Base-by-base conservation (phyloP, 768 basidiomycete species). In the Wakefieldia striispora region DNA sequence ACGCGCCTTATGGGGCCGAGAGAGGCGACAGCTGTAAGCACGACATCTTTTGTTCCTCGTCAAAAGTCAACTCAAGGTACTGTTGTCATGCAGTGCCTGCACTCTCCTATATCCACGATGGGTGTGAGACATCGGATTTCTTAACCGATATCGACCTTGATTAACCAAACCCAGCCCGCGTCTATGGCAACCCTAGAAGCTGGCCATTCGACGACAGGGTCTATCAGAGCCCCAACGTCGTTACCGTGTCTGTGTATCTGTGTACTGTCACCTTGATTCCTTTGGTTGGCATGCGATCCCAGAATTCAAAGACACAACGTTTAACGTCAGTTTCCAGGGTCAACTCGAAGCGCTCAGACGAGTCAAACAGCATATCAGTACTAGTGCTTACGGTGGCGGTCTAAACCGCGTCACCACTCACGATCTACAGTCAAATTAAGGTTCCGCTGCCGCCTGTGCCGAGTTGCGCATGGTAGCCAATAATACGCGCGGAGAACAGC, bases 191-290 rank as follows among this genome's bases (percentile, higher is more conserved):
- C 59, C 83, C 82, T 1, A 71, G 69, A 1, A 82, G 79, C 61
- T 86, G 80, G 81, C 82, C 84, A 2, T 85, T 84, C 59, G 77
- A 84, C 56, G 69, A 74, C 55, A 86, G 82, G 83, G 68, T 86
- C 45, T 68, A 83, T 38, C 83, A 84, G 57, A 78, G 72, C 23
- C 82, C 82, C 3, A 76, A 81, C 47, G 76, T 85, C 20, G 75
- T 86, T 36, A 70, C 84, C 12, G 12, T 12, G n/a, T n/a, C n/a
- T n/a, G n/a, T 45, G 83, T 84, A 9, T 82, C 84, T 0, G 76
- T 84, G 7, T 83, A 86, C 62, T 86, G 86, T 62, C 79, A 80
- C 16, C 75, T 86, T 20, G 74, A 75, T 44, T 76, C 79, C 1
- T 76, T 86, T 57, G 86, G 86, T 21, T 86, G 86, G 68, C 74